Conservation (phyloP, 768 basidiomycete species). For the Hygrophorus pudorinus region DNA sequence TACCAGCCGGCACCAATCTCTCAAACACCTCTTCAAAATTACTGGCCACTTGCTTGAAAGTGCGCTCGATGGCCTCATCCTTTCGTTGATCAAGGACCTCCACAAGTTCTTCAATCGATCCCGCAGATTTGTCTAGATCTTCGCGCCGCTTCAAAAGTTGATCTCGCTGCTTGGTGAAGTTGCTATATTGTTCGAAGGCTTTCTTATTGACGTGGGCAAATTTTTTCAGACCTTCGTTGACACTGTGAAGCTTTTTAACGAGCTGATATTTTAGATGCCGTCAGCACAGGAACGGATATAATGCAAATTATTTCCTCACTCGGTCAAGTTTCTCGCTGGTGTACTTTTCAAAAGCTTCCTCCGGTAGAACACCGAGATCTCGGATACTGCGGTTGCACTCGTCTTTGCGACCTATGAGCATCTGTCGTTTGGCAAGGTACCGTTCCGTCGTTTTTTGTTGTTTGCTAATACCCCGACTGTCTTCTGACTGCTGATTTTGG, state of each 20-base stretch:
- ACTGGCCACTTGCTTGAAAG: constrained; percentile 95
- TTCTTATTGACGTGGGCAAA: constrained; percentile 99
- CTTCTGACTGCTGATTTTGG: constrained; percentile 79
- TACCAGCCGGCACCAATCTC: constrained; percentile 88
- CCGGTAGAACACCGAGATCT: constrained; percentile 91
- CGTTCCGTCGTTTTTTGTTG: constrained; percentile 95
- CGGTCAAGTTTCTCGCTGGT: constrained; percentile 79
- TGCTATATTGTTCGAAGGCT: constrained; percentile 96
- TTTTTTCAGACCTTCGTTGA: constrained; percentile 91
- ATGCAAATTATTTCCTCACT: constrained; percentile 32
- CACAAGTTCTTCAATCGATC: constrained; percentile 88
- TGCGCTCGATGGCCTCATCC: constrained; percentile 97
- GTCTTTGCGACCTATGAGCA: constrained; percentile 76
- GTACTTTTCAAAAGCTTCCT: constrained; percentile 96
- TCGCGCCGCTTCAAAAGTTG: constrained; percentile 78
- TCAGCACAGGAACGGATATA: not conserved
- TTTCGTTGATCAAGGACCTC: constrained; percentile 92
- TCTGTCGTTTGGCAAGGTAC: constrained; percentile 85
- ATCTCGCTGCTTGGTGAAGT: constrained; percentile 96
- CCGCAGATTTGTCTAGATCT: constrained; percentile 83
- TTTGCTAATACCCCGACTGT: constrained; percentile 75
- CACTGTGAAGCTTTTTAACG: constrained; percentile 83
- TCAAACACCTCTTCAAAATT: constrained; percentile 98
- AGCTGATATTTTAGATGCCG: constrained; percentile 39
- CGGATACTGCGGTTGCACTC: constrained; percentile 94